Evolutionary conservation across 2,329 filamentous ascomycete genomes (phyloP).

Genomic region (Cladosporium sp.): DNA sequence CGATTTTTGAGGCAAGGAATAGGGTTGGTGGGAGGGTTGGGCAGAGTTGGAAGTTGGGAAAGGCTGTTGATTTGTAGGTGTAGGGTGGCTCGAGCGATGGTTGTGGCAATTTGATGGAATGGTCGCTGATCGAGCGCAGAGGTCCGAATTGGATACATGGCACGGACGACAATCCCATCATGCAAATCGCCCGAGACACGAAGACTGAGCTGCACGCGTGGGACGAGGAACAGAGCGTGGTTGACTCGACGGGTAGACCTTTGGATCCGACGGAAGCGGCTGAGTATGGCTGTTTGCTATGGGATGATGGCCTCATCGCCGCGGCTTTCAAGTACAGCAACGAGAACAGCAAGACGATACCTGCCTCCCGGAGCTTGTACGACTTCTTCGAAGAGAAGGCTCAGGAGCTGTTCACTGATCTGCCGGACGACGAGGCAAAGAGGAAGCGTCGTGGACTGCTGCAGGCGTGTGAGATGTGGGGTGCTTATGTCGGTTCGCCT

Average conservation of each 20-base stretch:
- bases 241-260: constrained; percentile 57
- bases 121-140: constrained; percentile 35
- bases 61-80: constrained; percentile 59
- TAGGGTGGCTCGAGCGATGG: background rate
- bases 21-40: constrained; percentile 63
- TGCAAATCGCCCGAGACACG: constrained; percentile 65
- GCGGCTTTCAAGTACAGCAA: constrained; percentile 69
- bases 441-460: constrained; percentile 52
- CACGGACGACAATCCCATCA: constrained; percentile 68
- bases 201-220: constrained; percentile 54
- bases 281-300: constrained; percentile 55
- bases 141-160: constrained; percentile 84
- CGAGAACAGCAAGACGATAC: constrained; percentile 54
- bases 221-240: constrained; percentile 57
- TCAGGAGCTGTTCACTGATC: constrained; percentile 41
- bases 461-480: constrained; percentile 65
- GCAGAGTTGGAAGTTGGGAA: constrained; percentile 46
- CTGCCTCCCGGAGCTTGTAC: constrained; percentile 53
- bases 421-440: constrained; percentile 39
- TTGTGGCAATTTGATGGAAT: background rate
- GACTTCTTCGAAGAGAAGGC: constrained; percentile 58
- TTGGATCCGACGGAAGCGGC: constrained; percentile 46
- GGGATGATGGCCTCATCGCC: constrained; percentile 61
- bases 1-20: constrained; percentile 67
- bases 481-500: constrained; percentile 68